Evolutionary conservation across 2,329 filamentous ascomycete species (phyloP).

Genomic region (Fusarium bulbicola): DNA sequence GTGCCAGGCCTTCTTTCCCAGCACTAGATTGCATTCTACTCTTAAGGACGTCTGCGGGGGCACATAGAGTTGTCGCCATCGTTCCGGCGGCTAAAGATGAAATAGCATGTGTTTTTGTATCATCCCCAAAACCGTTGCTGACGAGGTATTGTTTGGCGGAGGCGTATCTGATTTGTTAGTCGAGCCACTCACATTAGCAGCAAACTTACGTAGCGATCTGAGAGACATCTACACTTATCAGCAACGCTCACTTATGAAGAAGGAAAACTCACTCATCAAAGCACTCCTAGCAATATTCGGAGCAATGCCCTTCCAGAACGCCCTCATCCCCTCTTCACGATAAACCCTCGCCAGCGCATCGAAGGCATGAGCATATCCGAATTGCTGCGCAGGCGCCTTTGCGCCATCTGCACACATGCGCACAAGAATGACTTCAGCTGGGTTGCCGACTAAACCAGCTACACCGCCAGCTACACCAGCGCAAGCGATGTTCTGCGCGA

Average conservation of each 20-base stretch:
- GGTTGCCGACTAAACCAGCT: constrained; percentile 57
- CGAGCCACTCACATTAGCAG: background rate
- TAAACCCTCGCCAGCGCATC: constrained; percentile 39
- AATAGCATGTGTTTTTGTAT: constrained; percentile 51
- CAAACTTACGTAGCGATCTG: constrained; percentile 54
- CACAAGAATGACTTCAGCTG: constrained; percentile 55
- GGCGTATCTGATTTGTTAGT: constrained; percentile 43
- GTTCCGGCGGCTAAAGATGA: constrained; percentile 55
- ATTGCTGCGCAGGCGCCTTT: constrained; percentile 48
- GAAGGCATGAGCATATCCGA: constrained; percentile 51
- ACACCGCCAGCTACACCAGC: constrained; percentile 53
- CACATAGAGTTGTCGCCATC: constrained; percentile 56
- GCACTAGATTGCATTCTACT: constrained; percentile 51
- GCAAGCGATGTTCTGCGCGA: constrained; percentile 49
- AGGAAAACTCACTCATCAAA: constrained; percentile 52
- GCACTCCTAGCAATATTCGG: constrained; percentile 55
- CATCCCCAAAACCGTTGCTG: constrained; percentile 45
- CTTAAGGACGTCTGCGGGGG: constrained; percentile 56
- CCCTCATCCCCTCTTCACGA: constrained; percentile 51
- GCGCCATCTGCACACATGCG: constrained; percentile 58
- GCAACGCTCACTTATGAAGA: background rate
- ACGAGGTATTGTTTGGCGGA: constrained; percentile 48
- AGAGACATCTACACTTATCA: constrained; percentile 49
- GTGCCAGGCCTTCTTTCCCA: constrained; percentile 45
- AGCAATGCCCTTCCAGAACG: constrained; percentile 51